phyloP scores from a whole-genome alignment of 2,329 filamentous ascomycete genomes.

The Colletotrichum sp. region DNA sequence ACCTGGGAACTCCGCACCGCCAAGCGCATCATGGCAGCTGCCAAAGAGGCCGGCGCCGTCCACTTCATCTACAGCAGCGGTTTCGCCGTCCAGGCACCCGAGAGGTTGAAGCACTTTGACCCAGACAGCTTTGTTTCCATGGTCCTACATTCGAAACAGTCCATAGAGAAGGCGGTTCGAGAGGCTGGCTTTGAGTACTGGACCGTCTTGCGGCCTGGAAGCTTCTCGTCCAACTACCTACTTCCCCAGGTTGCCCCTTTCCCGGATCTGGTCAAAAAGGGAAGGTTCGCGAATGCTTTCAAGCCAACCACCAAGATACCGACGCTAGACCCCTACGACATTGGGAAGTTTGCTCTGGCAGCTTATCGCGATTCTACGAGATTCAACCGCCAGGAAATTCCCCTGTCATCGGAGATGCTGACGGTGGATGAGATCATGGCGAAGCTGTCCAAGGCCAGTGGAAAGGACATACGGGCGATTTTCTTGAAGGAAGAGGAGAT shows the following conservation, averaged over 20 bases:
- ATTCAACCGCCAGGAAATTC: conserved; percentile 45
- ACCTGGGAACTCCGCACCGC: conserved; percentile 33
- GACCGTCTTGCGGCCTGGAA: conserved; percentile 55
- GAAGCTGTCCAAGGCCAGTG: conserved; percentile 37
- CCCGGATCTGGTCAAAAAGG: conserved; percentile 40
- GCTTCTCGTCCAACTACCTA: conserved; percentile 58
- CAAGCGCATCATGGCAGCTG: conserved; percentile 37
- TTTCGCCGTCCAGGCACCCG: conserved; percentile 32
- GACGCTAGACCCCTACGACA: conserved; percentile 51
- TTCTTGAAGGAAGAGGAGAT: conserved; percentile 48
- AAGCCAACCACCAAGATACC: conserved; percentile 40
- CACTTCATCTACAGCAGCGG: conserved; percentile 42
- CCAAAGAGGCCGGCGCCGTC: conserved; percentile 39
- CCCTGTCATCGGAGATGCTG: conserved; percentile 45
- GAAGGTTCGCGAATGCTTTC: conserved; percentile 41
- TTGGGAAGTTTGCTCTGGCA: conserved; percentile 48
- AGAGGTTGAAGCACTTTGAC: conserved; percentile 31
- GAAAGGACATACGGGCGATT: conserved; percentile 38
- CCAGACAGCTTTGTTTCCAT: conserved; percentile 30
- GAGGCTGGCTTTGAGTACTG: conserved; percentile 42
- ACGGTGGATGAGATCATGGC: conserved; percentile 38
- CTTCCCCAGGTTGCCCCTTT: conserved; percentile 45
- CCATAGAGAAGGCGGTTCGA: conserved; percentile 44
- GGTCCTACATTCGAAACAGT: conserved; percentile 42
- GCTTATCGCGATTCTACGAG: conserved; percentile 45